Conservation (phyloP, 345 rosid genomes). For the Chamaenerion angustifolium region DNA sequence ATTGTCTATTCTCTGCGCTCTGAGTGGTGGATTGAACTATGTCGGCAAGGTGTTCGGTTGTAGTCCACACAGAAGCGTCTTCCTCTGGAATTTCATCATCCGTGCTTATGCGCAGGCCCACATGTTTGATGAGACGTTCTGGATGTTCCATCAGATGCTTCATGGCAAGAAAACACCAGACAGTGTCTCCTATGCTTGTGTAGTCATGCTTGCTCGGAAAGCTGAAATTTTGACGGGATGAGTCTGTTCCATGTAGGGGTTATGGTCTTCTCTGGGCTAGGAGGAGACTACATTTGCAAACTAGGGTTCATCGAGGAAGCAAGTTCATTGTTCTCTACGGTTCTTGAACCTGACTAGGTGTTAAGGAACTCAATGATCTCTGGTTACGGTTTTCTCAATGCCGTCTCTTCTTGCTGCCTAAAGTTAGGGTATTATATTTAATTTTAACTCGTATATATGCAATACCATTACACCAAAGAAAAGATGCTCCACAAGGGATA, state of each 20-base stretch:
- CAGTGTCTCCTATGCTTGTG: slow-evolving; percentile 60
- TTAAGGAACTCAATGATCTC: slow-evolving; percentile 70
- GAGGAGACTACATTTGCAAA: slow-evolving; percentile 37
- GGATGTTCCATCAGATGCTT: slow-evolving; percentile 37
- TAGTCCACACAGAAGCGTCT: slow-evolving; percentile 58
- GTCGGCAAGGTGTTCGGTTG: slow-evolving; percentile 63
- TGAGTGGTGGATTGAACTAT: slow-evolving; percentile 27
- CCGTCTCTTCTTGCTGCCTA: no score
- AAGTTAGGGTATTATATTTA: no score
- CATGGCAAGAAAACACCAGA: slow-evolving; percentile 39
- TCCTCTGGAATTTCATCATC: slow-evolving; percentile 72
- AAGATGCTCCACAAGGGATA: no score
- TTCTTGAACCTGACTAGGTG: slow-evolving; percentile 55
- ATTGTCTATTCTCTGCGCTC: slow-evolving; percentile 34
- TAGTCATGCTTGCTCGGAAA: slow-evolving; percentile 51
- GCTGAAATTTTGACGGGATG: slow-evolving; percentile 24
- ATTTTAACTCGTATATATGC: no score
- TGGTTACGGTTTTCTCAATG: slow-evolving; percentile 44
- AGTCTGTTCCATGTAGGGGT: slow-evolving; percentile 46
- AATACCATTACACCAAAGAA: no score
- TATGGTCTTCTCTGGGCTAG: slow-evolving; percentile 38
- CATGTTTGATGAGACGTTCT: slow-evolving; percentile 17
- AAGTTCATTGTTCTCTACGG: slow-evolving; percentile 30
- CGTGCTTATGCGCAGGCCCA: slow-evolving; percentile 51
- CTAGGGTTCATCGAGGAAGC: slow-evolving; percentile 38